phyloP scores from a whole-genome alignment of 1,284 basidiomycete genomes.

The Trichosporon ovoides region DNA sequence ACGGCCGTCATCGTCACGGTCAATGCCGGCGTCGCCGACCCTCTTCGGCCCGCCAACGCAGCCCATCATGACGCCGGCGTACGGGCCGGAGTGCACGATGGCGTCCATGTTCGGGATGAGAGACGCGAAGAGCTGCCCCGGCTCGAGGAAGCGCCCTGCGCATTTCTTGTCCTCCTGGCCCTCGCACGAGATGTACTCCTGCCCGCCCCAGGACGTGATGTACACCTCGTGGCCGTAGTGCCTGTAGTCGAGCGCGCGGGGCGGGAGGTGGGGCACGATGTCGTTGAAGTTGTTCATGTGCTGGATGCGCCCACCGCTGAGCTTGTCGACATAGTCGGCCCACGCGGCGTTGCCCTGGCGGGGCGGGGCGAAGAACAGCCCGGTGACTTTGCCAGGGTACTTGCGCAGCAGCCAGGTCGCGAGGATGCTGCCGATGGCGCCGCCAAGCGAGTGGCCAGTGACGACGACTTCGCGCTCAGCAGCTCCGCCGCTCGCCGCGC shows the following conservation, averaged over 20 bases:
- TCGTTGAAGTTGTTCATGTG: conserved; percentile 28
- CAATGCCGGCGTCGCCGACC: neutral
- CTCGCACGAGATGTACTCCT: conserved; percentile 16
- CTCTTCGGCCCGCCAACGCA: neutral
- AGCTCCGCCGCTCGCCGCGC: neutral
- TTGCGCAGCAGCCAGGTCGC: conserved; percentile 14
- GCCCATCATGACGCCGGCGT: conserved; percentile 9
- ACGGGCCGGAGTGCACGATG: conserved; percentile 10
- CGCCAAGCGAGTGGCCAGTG: conserved; percentile 28
- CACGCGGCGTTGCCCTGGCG: conserved; percentile 26
- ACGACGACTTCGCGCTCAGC: conserved; percentile 16
- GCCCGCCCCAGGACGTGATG: conserved; percentile 12
- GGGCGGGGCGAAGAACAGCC: conserved; percentile 24
- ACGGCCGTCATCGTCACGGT: neutral
- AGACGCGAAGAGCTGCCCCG: neutral
- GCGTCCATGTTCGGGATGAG: neutral
- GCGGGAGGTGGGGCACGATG: conserved; percentile 29
- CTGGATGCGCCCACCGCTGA: conserved; percentile 19
- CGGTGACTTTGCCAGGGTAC: conserved; percentile 8
- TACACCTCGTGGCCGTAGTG: conserved; percentile 26
- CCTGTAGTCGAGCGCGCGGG: conserved; percentile 19
- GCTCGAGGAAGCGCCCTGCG: neutral
- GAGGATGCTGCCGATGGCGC: conserved; percentile 19
- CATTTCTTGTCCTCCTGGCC: conserved; percentile 27
- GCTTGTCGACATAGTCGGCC: conserved; percentile 26